Evolutionary conservation across 129 eudicot genomes (phyloP).

Genomic region (Centrapalus pauciflorus): DNA sequence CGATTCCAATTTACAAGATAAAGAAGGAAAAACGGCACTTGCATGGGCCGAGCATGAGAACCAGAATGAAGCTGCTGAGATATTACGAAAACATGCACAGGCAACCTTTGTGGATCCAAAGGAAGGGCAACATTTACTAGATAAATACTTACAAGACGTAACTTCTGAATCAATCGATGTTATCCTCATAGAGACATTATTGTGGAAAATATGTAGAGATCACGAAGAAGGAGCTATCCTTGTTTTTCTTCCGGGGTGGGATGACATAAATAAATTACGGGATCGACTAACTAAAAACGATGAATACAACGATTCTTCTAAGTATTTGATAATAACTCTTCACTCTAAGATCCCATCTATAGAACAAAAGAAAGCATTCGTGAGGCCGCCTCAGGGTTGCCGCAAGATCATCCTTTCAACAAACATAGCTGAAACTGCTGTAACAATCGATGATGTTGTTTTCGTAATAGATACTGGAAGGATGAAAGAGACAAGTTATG

Average conservation of each 20-base stretch:
- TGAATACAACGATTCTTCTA: constrained; percentile 57
- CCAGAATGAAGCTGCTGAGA: constrained; percentile 59
- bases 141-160: constrained; percentile 49
- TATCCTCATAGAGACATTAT: constrained; percentile 70
- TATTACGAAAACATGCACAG: constrained; percentile 49
- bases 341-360: constrained; percentile 83
- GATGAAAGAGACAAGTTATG: constrained; percentile 93
- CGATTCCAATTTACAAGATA: constrained; percentile 51
- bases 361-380: constrained; percentile 87
- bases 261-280: constrained; percentile 81
- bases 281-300: constrained; percentile 47
- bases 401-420: constrained; percentile 90
- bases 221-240: constrained; percentile 82
- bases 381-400: constrained; percentile 71
- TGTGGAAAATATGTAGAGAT: constrained; percentile 68
- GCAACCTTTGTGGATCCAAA: constrained; percentile 26
- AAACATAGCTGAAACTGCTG: constrained; percentile 92
- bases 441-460: constrained; percentile 97
- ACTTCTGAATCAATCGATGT: constrained; percentile 72
- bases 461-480: constrained; percentile 91
- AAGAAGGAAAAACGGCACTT: constrained; percentile 67
- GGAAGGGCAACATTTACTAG: constrained; percentile 61
- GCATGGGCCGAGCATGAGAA: constrained; percentile 73
- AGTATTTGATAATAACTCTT: constrained; percentile 59
- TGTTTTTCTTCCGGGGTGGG: constrained; percentile 98